phyloP scores from a whole-genome alignment of 2,329 filamentous ascomycete genomes.

The Penicillium sp. region DNA sequence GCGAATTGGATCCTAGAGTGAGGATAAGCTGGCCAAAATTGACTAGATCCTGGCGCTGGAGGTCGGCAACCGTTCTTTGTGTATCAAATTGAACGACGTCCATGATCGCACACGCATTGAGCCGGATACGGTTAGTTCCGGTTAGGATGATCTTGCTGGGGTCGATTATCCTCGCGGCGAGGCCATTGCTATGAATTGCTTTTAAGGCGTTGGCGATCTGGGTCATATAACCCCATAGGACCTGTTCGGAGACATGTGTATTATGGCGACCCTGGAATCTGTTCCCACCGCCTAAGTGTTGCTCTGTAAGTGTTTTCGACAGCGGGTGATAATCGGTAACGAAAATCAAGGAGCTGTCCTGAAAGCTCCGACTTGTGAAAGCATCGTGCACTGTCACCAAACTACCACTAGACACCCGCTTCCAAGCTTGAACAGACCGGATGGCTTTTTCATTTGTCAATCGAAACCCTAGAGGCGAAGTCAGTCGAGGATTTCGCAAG shows the following conservation, averaged over 20 bases:
- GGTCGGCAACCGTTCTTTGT: conserved; percentile 69
- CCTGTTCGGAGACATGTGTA: conserved; percentile 68
- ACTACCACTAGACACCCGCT: conserved; percentile 77
- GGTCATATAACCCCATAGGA: conserved; percentile 89
- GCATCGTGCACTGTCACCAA: conserved; percentile 88
- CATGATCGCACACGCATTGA: conserved; percentile 86
- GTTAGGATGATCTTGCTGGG: conserved; percentile 88
- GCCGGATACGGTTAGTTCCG: conserved; percentile 83
- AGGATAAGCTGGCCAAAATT: conserved; percentile 85
- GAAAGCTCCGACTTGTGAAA: conserved; percentile 91
- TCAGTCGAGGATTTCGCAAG: not conserved
- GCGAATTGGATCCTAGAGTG: conserved; percentile 75
- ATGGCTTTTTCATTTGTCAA: conserved; percentile 90
- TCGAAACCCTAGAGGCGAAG: conserved; percentile 66
- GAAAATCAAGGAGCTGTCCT: conserved; percentile 91
- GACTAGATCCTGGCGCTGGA: conserved; percentile 86
- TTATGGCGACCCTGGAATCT: conserved; percentile 51
- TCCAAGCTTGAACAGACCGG: conserved; percentile 85
- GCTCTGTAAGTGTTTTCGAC: conserved; percentile 85
- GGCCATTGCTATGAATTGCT: conserved; percentile 77
- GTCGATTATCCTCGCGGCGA: conserved; percentile 86
- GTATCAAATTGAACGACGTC: conserved; percentile 86
- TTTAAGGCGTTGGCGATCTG: conserved; percentile 89
- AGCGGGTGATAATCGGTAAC: conserved; percentile 92
- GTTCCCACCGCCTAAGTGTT: conserved; percentile 59